Base-by-base conservation (phyloP, 441 rosid species). In the Gossypium davidsonii region DNA sequence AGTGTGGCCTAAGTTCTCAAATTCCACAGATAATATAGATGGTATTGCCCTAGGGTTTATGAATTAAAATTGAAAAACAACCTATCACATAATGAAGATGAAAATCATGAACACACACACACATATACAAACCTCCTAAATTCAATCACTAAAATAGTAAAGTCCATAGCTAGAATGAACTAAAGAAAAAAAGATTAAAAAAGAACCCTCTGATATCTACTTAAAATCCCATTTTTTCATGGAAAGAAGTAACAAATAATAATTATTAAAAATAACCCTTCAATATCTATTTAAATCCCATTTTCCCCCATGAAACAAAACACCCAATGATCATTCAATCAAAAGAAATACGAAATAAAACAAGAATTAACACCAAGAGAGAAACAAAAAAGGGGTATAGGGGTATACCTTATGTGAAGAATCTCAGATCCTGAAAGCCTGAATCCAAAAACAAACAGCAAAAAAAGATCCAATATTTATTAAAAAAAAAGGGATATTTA, bases 341-440 rank as follows among this genome's bases (percentile, higher is more conserved):
- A 39, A 71, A 15, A 71, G 44, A 39, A 39, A 70, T 3, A 71
- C 39, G 53, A 63, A 17, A 21, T 2, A 15, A 21, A 68, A 75
- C 53, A 55, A n/a, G 15, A 53, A 53, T 34, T 28, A 72, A 26
- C 56, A 75, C 34, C 18, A 70, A 70, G 28, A 34, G 31, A 66
- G 21, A 42, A 64, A 61, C 14, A 10, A 56, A 20, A 56, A 20
- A 61, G 20, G 5, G 39, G 44, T 37, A 37, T 37, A 37, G 44
- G 44, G 9, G 44, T 37, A 37, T 55, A 74, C 78, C 79, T 68
- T 57, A 67, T 44, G 31, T 31, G 57, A 72, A 66, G 20, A 74
- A 37, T 39, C 73, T 14, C 76, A 66, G 74, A 76, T 79, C 74
- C 68, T 61, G 20, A 37, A 20, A 21, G 28, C 0, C 2, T 23